Percentiles rank a stretch among this genome's conserved stretches.
These are phyloP conservation scores for Fusarium nisikadoi DNA, from an alignment of 2,329 filamentous ascomycete species.

Conservation along the genomic window DNA sequence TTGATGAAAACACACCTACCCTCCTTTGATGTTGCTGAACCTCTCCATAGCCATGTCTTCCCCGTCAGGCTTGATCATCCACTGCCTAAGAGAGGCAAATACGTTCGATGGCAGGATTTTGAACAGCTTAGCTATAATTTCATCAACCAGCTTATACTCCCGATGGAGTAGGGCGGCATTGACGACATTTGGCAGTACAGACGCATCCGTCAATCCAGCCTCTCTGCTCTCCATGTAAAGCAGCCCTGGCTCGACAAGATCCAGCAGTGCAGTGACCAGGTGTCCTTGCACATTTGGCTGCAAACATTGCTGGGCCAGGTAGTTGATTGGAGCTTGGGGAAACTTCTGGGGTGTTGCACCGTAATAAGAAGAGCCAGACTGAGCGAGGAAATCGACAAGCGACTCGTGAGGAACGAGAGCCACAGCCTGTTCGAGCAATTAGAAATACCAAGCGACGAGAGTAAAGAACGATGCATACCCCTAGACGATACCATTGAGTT, in stretches of 20 bases:
- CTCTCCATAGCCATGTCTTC: neutral
- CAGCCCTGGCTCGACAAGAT: neutral
- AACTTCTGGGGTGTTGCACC: neutral
- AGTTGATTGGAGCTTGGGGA: conserved; percentile 6
- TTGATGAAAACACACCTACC: conserved; percentile 6
- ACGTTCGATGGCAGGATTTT: conserved; percentile 2
- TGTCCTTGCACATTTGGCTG: neutral
- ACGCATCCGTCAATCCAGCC: neutral
- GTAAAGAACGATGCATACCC: conserved; percentile 18
- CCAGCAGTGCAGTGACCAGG: neutral
- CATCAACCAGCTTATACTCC: conserved; percentile 1
- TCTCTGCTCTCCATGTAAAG: neutral
- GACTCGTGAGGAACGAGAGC: conserved; percentile 35
- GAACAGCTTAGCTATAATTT: neutral
- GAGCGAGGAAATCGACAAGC: conserved; percentile 20
- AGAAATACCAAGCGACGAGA: neutral
- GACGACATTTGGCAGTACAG: conserved; percentile 14
- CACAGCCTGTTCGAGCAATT: conserved; percentile 23
- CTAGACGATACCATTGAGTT: conserved; percentile 42
- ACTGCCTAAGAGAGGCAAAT: conserved; percentile 19
- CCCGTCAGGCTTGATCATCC: neutral
- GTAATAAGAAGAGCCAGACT: neutral
- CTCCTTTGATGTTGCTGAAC: conserved; percentile 3
- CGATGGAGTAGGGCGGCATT: conserved; percentile 8
- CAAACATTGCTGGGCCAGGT: conserved; percentile 17